Percentiles rank a stretch among this genome's conserved stretches.
Conservation (phyloP, 768 basidiomycete species). For the Roridomyces roridus region DNA sequence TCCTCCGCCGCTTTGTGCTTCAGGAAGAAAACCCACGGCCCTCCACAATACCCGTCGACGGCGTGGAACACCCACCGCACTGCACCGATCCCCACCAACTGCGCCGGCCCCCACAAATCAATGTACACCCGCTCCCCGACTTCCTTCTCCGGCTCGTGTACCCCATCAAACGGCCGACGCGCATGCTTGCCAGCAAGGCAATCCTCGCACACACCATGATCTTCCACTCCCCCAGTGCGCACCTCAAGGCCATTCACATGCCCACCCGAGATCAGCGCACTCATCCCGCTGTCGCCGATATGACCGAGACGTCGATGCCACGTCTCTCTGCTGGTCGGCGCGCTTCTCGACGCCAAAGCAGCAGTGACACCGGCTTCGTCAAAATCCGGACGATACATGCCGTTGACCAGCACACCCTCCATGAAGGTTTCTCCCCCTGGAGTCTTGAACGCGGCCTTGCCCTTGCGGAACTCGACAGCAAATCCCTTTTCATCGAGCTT, state of each 20-base stretch:
- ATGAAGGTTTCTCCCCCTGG: neutral
- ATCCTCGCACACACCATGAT: constrained; percentile 1
- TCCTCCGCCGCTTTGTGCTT: neutral
- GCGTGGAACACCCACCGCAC: neutral
- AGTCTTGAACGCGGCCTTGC: neutral
- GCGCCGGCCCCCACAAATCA: constrained; percentile 1
- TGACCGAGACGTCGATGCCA: constrained; percentile 1
- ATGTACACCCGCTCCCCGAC: neutral
- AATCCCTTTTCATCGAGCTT: neutral
- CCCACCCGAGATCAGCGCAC: neutral
- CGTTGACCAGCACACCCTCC: neutral
- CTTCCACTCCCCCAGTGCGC: neutral
- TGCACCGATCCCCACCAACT: neutral
- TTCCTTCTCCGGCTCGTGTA: neutral
- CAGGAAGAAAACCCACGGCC: neutral
- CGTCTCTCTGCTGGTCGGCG: neutral
- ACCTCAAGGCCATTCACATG: constrained; percentile 2
- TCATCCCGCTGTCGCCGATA: neutral
- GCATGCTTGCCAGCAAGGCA: neutral
- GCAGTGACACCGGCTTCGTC: neutral
- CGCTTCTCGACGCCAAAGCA: neutral
- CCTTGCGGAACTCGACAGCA: neutral
- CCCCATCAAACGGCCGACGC: neutral
- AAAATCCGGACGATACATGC: neutral
- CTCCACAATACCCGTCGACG: neutral